Base-by-base conservation (phyloP, 2,329 filamentous ascomycete genomes). In the Phaeoacremonium minimum region DNA sequence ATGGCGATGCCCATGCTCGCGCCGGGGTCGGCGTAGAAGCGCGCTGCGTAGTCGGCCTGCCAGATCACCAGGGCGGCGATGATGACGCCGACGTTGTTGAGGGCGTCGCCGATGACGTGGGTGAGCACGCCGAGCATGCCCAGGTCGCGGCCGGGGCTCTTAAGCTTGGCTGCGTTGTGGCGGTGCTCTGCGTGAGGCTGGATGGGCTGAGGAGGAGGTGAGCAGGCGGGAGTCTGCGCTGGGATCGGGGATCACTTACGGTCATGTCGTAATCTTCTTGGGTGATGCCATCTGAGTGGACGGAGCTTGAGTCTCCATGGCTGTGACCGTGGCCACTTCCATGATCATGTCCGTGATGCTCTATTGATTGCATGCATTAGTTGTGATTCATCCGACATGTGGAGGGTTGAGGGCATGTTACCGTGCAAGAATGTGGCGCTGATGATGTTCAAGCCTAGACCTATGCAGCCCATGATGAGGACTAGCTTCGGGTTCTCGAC, bases 71-170 rank as follows among this genome's bases (percentile, higher is more conserved):
- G 50, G 0, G 81, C 83, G 1, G 83, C 75, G 22, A 82, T 64
- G 33, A 88, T 87, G 41, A 90, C 84, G 8, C 83, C 84, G 9
- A 88, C 56, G 47, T 90, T 90, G 61, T 88, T 89, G 44, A 84
- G 67, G 5, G 83, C 82, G 49, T 90, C 85, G 19, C 83, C 80
- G 4, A 85, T 50, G 17, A 89, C 74, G 49, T 90, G 85, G 12
- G 86, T 59, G 9, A 89, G 51, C 2, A 86, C 83, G 2, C 80
- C 84, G 43, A 85, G 62, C 67, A 87, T 82, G 9, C 80, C 83
- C n/a, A 89, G 64, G 51, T 89, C 80, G 39, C 67, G 68, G 2
- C 65, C 65, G 1, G 61, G 64, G 12, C 47, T 41, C 35, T 57
- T 47, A 8, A 54, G 41, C 15, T 51, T 48, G 14, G 53, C 38